Evolutionary conservation across 371 early-diverging fungal genomes (phyloP), one percentile per base, ranked within the genome.

Genomic region (Smittium culicis): DNA sequence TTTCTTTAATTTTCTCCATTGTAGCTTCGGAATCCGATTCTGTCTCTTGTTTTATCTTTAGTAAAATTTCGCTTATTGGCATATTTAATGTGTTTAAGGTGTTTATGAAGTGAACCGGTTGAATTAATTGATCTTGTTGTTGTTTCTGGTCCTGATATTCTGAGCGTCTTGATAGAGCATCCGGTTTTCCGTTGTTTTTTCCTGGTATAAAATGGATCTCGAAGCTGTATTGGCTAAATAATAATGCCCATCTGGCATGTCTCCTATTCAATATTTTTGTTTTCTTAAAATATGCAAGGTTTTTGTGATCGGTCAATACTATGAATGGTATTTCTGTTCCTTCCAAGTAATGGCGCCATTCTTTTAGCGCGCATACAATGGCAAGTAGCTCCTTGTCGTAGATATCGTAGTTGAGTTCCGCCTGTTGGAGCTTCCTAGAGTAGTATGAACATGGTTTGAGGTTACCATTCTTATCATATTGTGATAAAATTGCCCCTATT

Each of bases 401-500:
- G 5, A 64, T 64, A 34, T 35, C 64, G 54, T 64, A 61, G 24
- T 64, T 64, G 5, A 35, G 3, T 64, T 64, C 64, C 24, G 64
- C 54, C 35, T 5, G 54, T 28, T 64, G 35, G 5, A 64, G 34
- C 27, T 64, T 64, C 11, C 64, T 5, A 11, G 64, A 64, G 34
- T 54, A 64, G 34, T 29, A 32, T 34, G 64, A 27, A 64, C 5
- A 35, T 31, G 64, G 64, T 11, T 33, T 5, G 54, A 24, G n/a
- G 5, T 64, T 24, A 5, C 60, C 60, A 16, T 64, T 64, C 24
- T 64, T 28, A n/a, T 64, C 54, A 11, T 28, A 11, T 65, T 67
- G 67, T 25, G 59, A 67, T 16, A 67, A 32, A n/a, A 65, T 32
- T 8, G 67, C 67, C 24, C 67, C 67, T 29, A 67, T 67, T 29